Base-by-base conservation (phyloP, 1,284 basidiomycete genomes). In the Coniferiporia weirii region DNA sequence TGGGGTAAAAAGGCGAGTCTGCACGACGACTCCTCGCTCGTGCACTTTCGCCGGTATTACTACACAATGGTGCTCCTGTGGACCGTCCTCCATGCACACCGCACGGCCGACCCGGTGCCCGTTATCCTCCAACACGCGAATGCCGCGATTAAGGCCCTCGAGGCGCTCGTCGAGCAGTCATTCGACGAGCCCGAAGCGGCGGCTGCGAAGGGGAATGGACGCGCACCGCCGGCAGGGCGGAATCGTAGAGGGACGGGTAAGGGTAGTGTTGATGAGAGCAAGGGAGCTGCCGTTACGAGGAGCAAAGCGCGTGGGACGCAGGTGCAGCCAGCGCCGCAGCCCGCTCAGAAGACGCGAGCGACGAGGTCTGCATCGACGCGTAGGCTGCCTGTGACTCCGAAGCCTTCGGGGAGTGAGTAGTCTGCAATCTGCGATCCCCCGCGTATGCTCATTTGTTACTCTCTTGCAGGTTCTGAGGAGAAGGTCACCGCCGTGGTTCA, bases 381-480 rank as follows among this genome's bases (percentile, higher is more conserved):
- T 27, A 43, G 44, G 36, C 20, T 43, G 45, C 54, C 59, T 38
- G 27, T 48, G 3, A 53, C 59, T 5, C 76, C 76, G 1, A 78
- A 76, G 55, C 65, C 70, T 44, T 69, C 73, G 44, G 72, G 75
- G 70, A 75, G 83, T 82, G 61, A 57, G 67, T 62, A 27, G 44
- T 47, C 22, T 34, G 19, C 20, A 38, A 40, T 32, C 22, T 43
- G 22, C 44, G 27, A 4, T 4, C 17, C 40, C 12, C 19, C 5
- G 27, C 43, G 2, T 55, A 10, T 57, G 20, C 17, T 19, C 19
- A 46, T 46, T 9, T 13, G 38, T 8, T 46, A n/a, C 9, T n/a
- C 2, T 3, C 7, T 43, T n/a, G n/a, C n/a, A 43, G 12, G 3
- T 46, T 8, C 17, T n/a, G 44, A 19, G 15, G 17, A n/a, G 44